Evolutionary conservation across 2,329 filamentous ascomycete species (phyloP), one percentile per base, ranked within the genome.

Genomic region (Venturia aucupariae): DNA sequence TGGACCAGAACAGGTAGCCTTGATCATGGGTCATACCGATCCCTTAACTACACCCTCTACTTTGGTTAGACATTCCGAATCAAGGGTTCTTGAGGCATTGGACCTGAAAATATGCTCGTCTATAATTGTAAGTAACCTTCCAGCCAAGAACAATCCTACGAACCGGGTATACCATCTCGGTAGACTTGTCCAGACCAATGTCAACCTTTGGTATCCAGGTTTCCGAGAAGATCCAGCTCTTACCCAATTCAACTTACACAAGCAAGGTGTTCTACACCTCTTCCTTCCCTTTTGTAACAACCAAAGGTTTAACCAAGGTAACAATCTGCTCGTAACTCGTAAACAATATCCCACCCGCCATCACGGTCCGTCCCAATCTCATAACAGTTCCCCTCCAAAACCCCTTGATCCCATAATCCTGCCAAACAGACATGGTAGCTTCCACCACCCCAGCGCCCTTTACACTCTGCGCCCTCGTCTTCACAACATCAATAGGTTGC

Each of bases 321-420:
- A 80, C 79, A 17, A 82, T 79, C 66, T 82, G 80, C 70, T 87
- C 85, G 69, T 86, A 86, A 2, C 82, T 81, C 1, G 84, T 85
- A 67, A 87, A 87, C 1, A 88, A 73, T 65, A 88, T 87, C 0
- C 86, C 86, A n/a, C 86, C 86, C 68, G 83, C 85, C 55, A 89
- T 79, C 0, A 89, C 79, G 3, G 86, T 80, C 66, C 86, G 73
- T 0, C 86, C 85, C 30, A 89, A 70, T 64, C 87, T 78, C 86
- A 89, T 89, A 0, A 84, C 84, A 41, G 85, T 89, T 0, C 86
- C 86, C 65, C 81, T 84, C 86, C 86, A 89, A 66, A 88, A 84
- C 0, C 82, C 86, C 46, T 76, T 78, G 1, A 87, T 67, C 0
- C 86, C 86, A 67, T 82, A 80, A 67, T 87, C 84, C 0, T 74